phyloP scores from a whole-genome alignment of 495 filamentous ascomycete species.

The Podospora fimiseda region DNA sequence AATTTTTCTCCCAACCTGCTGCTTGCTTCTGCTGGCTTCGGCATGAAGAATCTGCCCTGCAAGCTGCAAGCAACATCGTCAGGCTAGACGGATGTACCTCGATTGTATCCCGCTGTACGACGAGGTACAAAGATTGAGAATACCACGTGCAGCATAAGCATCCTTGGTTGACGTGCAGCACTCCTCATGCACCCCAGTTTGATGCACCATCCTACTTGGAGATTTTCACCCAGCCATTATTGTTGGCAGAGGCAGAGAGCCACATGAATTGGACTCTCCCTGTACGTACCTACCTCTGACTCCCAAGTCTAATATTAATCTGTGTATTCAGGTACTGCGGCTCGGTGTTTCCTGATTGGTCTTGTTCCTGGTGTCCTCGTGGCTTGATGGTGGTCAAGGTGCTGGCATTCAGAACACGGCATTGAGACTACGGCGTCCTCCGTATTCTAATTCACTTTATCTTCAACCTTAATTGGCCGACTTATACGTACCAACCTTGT shows the following conservation, averaged over 20 bases:
- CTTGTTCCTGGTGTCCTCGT: slow-evolving; percentile 11
- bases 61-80: slow-evolving; percentile 22
- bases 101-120: slow-evolving; percentile 23
- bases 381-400: slow-evolving; percentile 1
- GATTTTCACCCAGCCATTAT: too few relatives aligned
- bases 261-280: too few relatives aligned
- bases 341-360: slow-evolving; percentile 24
- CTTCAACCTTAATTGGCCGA: slow-evolving; percentile 25
- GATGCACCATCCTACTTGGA: slow-evolving; percentile 9
- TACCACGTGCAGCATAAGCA: slow-evolving; percentile 19
- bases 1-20: slow-evolving; percentile 7
- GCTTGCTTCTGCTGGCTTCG: slow-evolving; percentile 8
- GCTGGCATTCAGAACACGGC: slow-evolving; percentile 29
- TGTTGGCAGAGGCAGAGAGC: slow-evolving; percentile 2
- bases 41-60: slow-evolving; percentile 13
- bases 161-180: slow-evolving; percentile 24
- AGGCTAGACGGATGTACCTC: slow-evolving; percentile 25
- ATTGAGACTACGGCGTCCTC: slow-evolving; percentile 20
- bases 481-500: slow-evolving; percentile 19
- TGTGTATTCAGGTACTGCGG: slow-evolving; percentile 28
- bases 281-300: too few relatives aligned
- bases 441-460: slow-evolving; percentile 18
- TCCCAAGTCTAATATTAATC: slow-evolving; percentile 28
- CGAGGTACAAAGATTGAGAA: slow-evolving; percentile 14
- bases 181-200: slow-evolving; percentile 24